Evolutionary conservation across 352 stramenopile genomes (phyloP), one percentile per base, ranked within the genome.

Genomic region (Phytophthora quininea): DNA sequence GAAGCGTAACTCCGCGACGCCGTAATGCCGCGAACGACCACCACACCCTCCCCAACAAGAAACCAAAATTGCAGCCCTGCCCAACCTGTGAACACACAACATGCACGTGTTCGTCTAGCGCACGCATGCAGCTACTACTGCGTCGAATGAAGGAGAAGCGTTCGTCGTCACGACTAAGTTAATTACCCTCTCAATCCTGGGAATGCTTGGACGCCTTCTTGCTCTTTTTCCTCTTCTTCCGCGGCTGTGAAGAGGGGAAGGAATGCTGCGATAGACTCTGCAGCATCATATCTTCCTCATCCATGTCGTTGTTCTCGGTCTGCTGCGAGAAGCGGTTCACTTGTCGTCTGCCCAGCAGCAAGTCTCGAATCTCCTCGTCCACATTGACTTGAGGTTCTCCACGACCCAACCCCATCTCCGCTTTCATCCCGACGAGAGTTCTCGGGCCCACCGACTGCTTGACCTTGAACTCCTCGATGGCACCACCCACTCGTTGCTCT

Each of bases 261-360:
- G 82, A 78, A 40, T 73, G 77, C 58, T 93, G 86, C 62, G 86
- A 93, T 12, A 93, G 71, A 62, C 80, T 93, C 55, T 93, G 86
- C 7, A 93, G 75, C 57, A 92, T 80, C n/a, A 84, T 57, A 12
- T 91, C 82, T 35, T 92, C 86, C n/a, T 91, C 83, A 42, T 86
- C 76, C 51, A 77, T 60, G 6, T 63, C 56, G 38, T 45, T 66
- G 50, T 47, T 63, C 33, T 38, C 53, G 64, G 55, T 80, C 69
- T 79, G 73, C 74, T 89, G 82, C 42, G 82, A 89, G 69, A 90
- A 83, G 49, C 67, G 54, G 3, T 65, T 77, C 1, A 68, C 38
- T 27, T 80, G 62, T 7, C 76, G 70, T 48, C 73, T 77, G 3
- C 86, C 84, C 15, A 87, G 62, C 49, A 93, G 69, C 62, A 93